Evolutionary conservation across 225 moss, liverwort and hornwort species (phyloP), one percentile per base, ranked within the genome.

Genomic region (Physcomitrium patens): DNA sequence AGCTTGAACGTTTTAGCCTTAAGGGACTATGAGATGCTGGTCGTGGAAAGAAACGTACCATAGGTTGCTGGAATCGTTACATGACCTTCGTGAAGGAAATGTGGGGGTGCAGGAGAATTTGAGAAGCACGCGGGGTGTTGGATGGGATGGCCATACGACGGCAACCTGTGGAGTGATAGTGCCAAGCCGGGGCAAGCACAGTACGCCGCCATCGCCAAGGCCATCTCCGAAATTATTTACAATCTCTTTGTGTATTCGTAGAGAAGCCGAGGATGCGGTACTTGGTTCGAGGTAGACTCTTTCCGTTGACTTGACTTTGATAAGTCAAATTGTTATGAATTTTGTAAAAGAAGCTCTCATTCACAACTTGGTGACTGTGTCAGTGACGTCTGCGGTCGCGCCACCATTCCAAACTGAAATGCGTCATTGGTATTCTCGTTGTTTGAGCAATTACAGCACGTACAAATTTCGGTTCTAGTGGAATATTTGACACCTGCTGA

Each of bases 101-200:
- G 26, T 22, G 16, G 55, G 18, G 3, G 20, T 55, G 55, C 77
- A 87, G 87, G 87, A 12, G 87, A 87, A 14, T 87, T 87, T 37
- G 87, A 87, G 84, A 82, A 87, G 87, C 87, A 87, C 28, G 87
- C 82, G 6, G 84, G 87, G 68, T 87, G 87, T 65, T 87, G 84
- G 84, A 87, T 84, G 84, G 87, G 87, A 10, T 87, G 87, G 87
- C 87, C 87, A 4, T 84, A 84, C 68, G 77, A 84, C 49, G 82
- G 87, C 18, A 68, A 87, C 65, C 48, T 87, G 74, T 87, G 87
- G 87, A 74, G 84, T 2, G 84, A 87, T 43, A 75, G 82, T 77
- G 84, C 84, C 49, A 87, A 87, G 68, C 87, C 84, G 0, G 87
- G 84, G 27, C 87, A 87, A 53, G 75, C 31, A 18, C 84, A 87